Conservation (phyloP, 129 eudicot genomes). For the Flaveria ramosissima region DNA sequence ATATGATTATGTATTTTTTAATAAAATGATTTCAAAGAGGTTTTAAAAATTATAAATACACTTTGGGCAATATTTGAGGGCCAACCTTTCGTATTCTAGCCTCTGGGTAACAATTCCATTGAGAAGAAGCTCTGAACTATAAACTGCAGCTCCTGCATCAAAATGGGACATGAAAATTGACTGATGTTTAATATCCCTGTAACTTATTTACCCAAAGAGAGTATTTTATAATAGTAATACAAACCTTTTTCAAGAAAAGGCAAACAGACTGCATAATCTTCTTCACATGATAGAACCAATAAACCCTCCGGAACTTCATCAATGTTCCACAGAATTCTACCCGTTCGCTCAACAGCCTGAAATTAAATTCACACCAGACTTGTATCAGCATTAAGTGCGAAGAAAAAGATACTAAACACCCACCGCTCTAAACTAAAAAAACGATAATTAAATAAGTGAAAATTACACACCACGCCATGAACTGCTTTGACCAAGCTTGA, state of each 20-base stretch:
- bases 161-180: slow-evolving; percentile 1
- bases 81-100: slow-evolving; percentile 81
- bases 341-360: slow-evolving; percentile 76
- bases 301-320: slow-evolving; percentile 52
- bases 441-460: background rate
- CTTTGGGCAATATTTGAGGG: background rate
- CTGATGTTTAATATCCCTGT: background rate
- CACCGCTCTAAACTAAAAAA: background rate
- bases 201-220: slow-evolving; percentile 5
- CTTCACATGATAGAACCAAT: slow-evolving; percentile 84
- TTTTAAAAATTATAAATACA: background rate
- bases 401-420: background rate
- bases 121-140: slow-evolving; percentile 84
- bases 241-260: slow-evolving; percentile 86
- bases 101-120: slow-evolving; percentile 87
- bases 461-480: slow-evolving; percentile 69
- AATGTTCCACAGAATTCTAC: slow-evolving; percentile 55
- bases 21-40: background rate
- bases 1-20: background rate
- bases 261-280: slow-evolving; percentile 65
- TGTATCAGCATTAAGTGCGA: background rate
- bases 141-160: slow-evolving; percentile 68
- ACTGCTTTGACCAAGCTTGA: slow-evolving; percentile 90
- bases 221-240: background rate
- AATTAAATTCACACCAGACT: slow-evolving; percentile 11